Percentiles rank a stretch among this genome's conserved stretches.
Evolutionary conservation across 768 basidiomycete genomes (phyloP).

Genomic region (Aureoboletus auriporus): DNA sequence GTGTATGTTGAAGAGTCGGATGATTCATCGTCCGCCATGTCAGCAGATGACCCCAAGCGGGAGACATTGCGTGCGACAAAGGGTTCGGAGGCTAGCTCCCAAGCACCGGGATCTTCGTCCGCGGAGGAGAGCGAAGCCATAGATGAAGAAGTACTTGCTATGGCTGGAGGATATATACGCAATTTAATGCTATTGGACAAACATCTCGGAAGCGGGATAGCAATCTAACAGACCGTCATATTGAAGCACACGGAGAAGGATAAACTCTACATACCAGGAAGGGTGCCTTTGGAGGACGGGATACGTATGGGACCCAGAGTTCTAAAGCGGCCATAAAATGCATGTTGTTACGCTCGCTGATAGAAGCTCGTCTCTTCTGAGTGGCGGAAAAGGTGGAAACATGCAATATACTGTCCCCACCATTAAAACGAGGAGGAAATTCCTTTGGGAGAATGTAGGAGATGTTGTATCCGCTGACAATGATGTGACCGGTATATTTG

Average conservation of each 20-base stretch:
- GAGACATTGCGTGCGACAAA: slow-evolving; percentile 58
- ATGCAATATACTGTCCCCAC: slow-evolving; percentile 19
- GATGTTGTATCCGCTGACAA: slow-evolving; percentile 73
- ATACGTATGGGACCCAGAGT: slow-evolving; percentile 66
- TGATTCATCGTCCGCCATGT: slow-evolving; percentile 80
- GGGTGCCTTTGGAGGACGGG: slow-evolving; percentile 67
- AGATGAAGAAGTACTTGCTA: slow-evolving; percentile 49
- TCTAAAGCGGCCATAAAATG: slow-evolving; percentile 84
- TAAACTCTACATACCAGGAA: slow-evolving; percentile 50
- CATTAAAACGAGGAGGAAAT: slow-evolving; percentile 38
- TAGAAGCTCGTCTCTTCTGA: slow-evolving; percentile 47
- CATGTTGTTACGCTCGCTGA: slow-evolving; percentile 51
- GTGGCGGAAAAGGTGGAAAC: slow-evolving; percentile 23
- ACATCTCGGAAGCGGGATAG: slow-evolving; percentile 75
- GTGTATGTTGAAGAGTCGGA: slow-evolving; percentile 59
- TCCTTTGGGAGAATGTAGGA: slow-evolving; percentile 72
- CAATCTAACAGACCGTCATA: slow-evolving; percentile 44
- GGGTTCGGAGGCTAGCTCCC: slow-evolving; percentile 78
- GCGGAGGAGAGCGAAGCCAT: slow-evolving; percentile 73
- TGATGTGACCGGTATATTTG: slow-evolving; percentile 69
- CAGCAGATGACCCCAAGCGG: slow-evolving; percentile 57
- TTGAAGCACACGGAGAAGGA: not conserved
- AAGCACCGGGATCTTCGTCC: slow-evolving; percentile 63
- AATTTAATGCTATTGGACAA: slow-evolving; percentile 72
- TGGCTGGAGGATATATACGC: slow-evolving; percentile 64